Base-by-base conservation (phyloP, 75 land plant species). In the Sequoiadendron giganteum region DNA sequence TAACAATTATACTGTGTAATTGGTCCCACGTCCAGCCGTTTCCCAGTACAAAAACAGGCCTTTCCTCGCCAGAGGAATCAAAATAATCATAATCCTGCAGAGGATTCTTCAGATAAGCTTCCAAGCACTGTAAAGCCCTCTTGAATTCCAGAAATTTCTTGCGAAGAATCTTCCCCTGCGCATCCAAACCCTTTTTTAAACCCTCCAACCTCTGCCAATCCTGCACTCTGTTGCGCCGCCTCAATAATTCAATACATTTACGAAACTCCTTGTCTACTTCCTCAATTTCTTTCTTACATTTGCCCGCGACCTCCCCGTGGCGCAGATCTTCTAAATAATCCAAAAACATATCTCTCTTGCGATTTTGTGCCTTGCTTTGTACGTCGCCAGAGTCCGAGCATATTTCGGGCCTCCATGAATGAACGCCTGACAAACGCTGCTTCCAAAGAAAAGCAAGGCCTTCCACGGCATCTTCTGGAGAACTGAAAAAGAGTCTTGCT, bases 81-180 rank as follows among this genome's bases (percentile, higher is more conserved):
- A 42, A 5, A 42, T 21, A n/a, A 39, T 68, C 86, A 21, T n/a
- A 40, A 9, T 52, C 52, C 43, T 39, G 15, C 2, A 81, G 54
- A 0, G 54, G 85, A 39, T 11, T 14, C 70, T 15, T 56, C 40
- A 96, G 32, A 65, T 65, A 34, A 83, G 32, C 19, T 65, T 90
- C 45, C 15, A 94, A 61, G 34, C 90, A 90, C 0, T 30, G 32
- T 93, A 95, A 80, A 13, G 90, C 94, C 45, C 83, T 84, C 88
- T 84, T 77, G 83, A 93, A 95, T 58, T 95, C 97, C 82, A 70
- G 75, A 55, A 95, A 16, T 76, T 91, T 87, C 70, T 68, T 88
- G 14, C 8, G 54, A 19, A 95, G 55, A 77, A 88, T 61, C 25
- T 90, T 86, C 83, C 34, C 86, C 87, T 96, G 95, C 16, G 1